Percentiles rank a stretch among this genome's conserved stretches.
phyloP scores from a whole-genome alignment of 345 rosid genomes.

The Eucalyptus paniculata region DNA sequence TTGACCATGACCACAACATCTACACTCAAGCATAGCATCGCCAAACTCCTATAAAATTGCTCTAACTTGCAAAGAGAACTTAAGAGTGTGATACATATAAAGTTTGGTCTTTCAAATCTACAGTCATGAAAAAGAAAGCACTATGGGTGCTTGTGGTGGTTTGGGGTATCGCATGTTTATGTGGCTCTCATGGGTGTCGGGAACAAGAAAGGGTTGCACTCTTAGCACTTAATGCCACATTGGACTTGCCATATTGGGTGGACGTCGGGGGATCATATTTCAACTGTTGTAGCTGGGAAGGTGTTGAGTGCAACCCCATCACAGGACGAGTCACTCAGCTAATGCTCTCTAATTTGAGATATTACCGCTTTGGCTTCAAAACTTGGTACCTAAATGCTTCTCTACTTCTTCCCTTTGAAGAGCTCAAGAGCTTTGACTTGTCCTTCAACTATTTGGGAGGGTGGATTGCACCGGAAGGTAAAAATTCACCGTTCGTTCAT shows the following conservation, averaged over 20 bases:
- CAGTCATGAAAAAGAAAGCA: neutral
- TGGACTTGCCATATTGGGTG: neutral
- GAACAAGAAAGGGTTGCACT: neutral
- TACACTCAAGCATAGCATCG: neutral
- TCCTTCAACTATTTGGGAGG: neutral
- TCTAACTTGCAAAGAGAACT: neutral
- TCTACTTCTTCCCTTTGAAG: neutral
- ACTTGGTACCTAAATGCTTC: neutral
- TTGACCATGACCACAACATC: neutral
- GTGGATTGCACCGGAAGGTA: neutral
- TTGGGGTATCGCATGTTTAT: neutral
- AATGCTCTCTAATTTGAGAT: neutral
- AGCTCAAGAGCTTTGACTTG: neutral
- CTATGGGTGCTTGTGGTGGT: neutral
- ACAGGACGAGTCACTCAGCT: neutral
- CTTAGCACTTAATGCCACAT: neutral
- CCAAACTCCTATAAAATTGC: neutral
- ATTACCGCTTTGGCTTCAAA: neutral
- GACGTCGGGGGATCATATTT: neutral
- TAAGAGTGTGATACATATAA: neutral
- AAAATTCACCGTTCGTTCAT: neutral
- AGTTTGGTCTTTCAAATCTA: neutral
- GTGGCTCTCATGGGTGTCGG: neutral
- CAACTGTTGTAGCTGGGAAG: neutral
- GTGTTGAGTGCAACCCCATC: neutral